A percentile compares a stretch with the other conserved stretches of the same genome.
These are phyloP conservation scores for Eutrema japonicum DNA, from an alignment of 345 rosid genomes.

Conservation along the genomic window DNA sequence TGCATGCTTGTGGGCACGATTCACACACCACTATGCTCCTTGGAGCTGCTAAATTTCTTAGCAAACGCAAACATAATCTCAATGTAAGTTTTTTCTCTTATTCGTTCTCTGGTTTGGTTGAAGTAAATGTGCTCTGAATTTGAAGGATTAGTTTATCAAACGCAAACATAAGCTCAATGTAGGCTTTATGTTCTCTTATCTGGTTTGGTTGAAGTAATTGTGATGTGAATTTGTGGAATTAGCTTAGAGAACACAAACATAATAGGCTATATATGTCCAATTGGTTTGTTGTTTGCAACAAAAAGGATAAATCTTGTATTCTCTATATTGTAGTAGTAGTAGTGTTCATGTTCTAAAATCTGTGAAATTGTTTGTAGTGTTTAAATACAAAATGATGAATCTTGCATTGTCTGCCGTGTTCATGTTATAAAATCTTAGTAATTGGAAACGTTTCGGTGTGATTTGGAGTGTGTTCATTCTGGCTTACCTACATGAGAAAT, in stretches of 20 bases:
- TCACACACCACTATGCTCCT: slow-evolving; percentile 86
- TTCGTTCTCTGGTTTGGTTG: background rate
- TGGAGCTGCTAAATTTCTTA: slow-evolving; percentile 90
- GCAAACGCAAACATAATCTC: slow-evolving; percentile 61
- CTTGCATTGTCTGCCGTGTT: too few species aligned
- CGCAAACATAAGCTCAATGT: slow-evolving; percentile 50
- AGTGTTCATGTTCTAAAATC: background rate
- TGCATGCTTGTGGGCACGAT: slow-evolving; percentile 95
- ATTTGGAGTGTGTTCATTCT: slow-evolving; percentile 3
- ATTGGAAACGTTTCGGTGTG: background rate
- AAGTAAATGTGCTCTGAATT: background rate
- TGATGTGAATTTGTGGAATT: slow-evolving; percentile 16
- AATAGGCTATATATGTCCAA: background rate
- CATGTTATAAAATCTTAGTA: too few species aligned
- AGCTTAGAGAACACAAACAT: background rate
- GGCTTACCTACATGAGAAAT: slow-evolving; percentile 60
- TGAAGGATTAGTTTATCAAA: slow-evolving; percentile 21
- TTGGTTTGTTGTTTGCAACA: background rate
- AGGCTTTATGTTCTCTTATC: slow-evolving; percentile 25
- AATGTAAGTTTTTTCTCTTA: slow-evolving; percentile 52
- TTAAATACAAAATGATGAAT: too few species aligned
- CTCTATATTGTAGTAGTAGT: background rate
- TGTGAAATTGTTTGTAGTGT: background rate
- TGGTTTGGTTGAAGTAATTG: background rate
- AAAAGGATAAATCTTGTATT: slow-evolving; percentile 7